Conservation (phyloP, 768 basidiomycete genomes). For the Collybia mongolica region DNA sequence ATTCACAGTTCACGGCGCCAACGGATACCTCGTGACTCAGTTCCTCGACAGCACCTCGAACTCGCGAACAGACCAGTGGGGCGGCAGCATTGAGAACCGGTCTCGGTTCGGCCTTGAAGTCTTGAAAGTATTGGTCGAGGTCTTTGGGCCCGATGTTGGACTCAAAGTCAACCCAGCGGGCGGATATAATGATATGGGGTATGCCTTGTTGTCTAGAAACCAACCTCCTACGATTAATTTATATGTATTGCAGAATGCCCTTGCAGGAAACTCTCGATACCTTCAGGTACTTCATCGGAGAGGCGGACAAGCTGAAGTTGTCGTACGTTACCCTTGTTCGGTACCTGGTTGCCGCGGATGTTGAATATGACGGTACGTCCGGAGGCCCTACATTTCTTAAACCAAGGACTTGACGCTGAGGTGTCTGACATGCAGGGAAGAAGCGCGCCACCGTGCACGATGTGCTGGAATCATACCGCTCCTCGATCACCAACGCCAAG, state of each 20-base stretch:
- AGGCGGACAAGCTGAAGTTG: conserved; percentile 35
- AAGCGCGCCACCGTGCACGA: conserved; percentile 36
- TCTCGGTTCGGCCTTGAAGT: conserved; percentile 52
- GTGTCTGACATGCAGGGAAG: conserved; percentile 20
- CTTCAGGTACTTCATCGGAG: conserved; percentile 36
- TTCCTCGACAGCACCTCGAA: conserved; percentile 51
- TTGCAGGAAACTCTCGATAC: conserved; percentile 42
- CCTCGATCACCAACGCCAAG: conserved; percentile 33
- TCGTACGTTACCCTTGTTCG: conserved; percentile 31
- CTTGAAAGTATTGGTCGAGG: conserved; percentile 36
- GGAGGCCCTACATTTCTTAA: neutral
- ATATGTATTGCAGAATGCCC: conserved; percentile 31
- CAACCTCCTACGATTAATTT: neutral
- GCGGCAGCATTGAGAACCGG: conserved; percentile 60
- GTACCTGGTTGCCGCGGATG: conserved; percentile 21
- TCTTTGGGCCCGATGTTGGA: conserved; percentile 44
- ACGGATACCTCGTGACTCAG: conserved; percentile 45
- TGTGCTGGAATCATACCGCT: conserved; percentile 34
- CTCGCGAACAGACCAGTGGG: conserved; percentile 56
- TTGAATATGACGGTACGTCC: conserved; percentile 29
- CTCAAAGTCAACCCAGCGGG: conserved; percentile 44
- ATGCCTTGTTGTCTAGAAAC: conserved; percentile 1
- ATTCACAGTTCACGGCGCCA: conserved; percentile 38
- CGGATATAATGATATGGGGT: conserved; percentile 47
- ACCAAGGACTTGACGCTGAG: neutral